Conservation (phyloP, 345 rosid genomes). For the Moringa oleifera region DNA sequence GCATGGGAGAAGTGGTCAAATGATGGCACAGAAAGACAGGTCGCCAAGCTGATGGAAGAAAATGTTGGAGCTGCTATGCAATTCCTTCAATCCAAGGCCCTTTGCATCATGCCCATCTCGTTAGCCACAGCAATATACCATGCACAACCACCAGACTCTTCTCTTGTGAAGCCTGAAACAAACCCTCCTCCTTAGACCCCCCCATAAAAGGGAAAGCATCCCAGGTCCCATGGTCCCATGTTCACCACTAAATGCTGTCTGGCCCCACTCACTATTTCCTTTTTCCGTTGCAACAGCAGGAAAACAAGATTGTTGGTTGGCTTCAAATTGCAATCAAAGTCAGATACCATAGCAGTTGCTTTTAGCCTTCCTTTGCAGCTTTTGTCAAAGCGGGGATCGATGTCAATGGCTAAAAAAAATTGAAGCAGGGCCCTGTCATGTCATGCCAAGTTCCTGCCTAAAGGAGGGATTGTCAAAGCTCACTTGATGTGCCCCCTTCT, state of each 20-base stretch:
- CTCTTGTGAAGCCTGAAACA: slow-evolving; percentile 71
- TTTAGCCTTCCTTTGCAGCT: slow-evolving; percentile 28
- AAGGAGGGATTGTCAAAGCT: slow-evolving; percentile 49
- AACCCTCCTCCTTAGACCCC: slow-evolving; percentile 59
- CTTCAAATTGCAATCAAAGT: slow-evolving; percentile 59
- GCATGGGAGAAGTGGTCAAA: slow-evolving; percentile 99
- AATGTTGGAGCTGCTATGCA: slow-evolving; percentile 98
- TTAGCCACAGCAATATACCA: slow-evolving; percentile 89
- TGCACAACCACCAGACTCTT: slow-evolving; percentile 72
- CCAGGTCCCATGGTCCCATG: slow-evolving; percentile 31
- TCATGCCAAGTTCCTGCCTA: slow-evolving; percentile 33
- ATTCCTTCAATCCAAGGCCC: slow-evolving; percentile 93
- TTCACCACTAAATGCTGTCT: background rate
- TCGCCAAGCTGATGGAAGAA: slow-evolving; percentile 98
- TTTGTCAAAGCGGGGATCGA: slow-evolving; percentile 33
- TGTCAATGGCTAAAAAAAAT: slow-evolving; percentile 39
- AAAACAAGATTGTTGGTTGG: slow-evolving; percentile 20
- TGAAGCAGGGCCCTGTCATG: slow-evolving; percentile 24
- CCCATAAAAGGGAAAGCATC: slow-evolving; percentile 26
- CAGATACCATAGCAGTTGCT: slow-evolving; percentile 45
- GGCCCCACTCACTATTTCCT: slow-evolving; percentile 24
- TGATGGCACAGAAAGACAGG: slow-evolving; percentile 91
- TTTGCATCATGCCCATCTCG: slow-evolving; percentile 98
- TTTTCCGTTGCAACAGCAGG: slow-evolving; percentile 17
- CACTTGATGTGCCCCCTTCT: slow-evolving; percentile 42